Percentiles rank a stretch among this genome's conserved stretches.
Evolutionary conservation across 23 red algal species (phyloP).

Genomic region (Pyropia haitanensis): DNA sequence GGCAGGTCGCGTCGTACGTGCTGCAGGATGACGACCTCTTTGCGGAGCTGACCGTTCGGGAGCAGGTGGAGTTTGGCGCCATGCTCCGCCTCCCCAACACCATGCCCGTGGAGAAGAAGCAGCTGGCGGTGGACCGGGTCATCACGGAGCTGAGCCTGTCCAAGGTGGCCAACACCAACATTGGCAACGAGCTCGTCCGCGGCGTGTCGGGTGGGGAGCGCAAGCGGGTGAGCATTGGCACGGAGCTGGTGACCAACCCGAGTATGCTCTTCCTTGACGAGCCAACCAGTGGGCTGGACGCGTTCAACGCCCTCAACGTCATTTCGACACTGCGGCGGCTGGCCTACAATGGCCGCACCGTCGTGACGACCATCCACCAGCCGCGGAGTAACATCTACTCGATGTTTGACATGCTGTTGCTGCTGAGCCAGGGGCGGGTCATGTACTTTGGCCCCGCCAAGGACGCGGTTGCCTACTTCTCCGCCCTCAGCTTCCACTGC

Average conservation of each 20-base stretch:
- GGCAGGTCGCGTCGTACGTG: constrained; percentile 49
- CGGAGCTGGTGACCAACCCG: constrained; percentile 89
- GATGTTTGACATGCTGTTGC: constrained; percentile 86
- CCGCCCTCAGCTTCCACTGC: constrained; percentile 51
- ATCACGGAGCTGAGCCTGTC: constrained; percentile 83
- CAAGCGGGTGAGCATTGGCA: constrained; percentile 92
- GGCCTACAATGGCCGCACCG: constrained; percentile 76
- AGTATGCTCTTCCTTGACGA: constrained; percentile 84
- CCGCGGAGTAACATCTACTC: constrained; percentile 93
- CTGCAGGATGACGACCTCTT: constrained; percentile 90
- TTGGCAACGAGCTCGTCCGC: constrained; percentile 74
- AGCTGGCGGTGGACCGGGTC: constrained; percentile 45
- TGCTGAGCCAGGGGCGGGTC: constrained; percentile 77
- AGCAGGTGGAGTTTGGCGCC: constrained; percentile 86
- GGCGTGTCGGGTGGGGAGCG: constrained; percentile 91
- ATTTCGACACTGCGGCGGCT: constrained; percentile 83
- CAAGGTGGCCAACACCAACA: constrained; percentile 59
- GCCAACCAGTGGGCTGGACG: constrained; percentile 81
- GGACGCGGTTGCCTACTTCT: constrained; percentile 91
- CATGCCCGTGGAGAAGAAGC: constrained; percentile 66
- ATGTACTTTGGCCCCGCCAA: constrained; percentile 97
- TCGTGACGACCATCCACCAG: constrained; percentile 97
- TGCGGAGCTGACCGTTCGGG: constrained; percentile 89
- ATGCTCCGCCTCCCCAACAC: constrained; percentile 53
- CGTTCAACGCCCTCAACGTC: constrained; percentile 90